Percentiles rank a stretch among this genome's conserved stretches.
Evolutionary conservation across 306 rosid species (phyloP).

Genomic region (Pyrus pyrifolia): DNA sequence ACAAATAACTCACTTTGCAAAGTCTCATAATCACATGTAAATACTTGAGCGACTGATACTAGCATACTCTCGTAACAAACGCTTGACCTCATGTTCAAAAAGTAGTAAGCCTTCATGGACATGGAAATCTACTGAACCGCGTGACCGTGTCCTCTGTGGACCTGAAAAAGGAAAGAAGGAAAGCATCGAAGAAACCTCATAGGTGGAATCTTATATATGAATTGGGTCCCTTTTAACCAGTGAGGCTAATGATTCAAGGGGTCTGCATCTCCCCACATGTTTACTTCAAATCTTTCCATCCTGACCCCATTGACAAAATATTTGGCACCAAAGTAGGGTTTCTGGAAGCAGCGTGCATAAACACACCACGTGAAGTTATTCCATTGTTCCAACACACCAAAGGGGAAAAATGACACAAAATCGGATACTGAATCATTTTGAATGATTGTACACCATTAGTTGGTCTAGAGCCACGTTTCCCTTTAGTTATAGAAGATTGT

Average conservation of each 20-base stretch:
- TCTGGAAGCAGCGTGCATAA: neutral
- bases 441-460: neutral
- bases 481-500: no score
- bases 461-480: neutral
- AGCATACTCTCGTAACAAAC: neutral
- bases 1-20: neutral
- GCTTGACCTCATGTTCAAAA: neutral
- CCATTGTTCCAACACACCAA: neutral
- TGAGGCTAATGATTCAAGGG: neutral
- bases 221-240: neutral
- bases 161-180: neutral
- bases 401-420: neutral
- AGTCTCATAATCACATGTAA: neutral
- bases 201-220: neutral
- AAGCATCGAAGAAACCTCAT: neutral
- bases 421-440: neutral
- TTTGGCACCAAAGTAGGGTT: neutral
- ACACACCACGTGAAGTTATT: conserved; percentile 7
- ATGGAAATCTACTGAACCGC: neutral
- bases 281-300: neutral
- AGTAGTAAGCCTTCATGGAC: neutral
- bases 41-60: no score
- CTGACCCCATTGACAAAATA: neutral
- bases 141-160: neutral
- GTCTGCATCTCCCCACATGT: neutral